These are phyloP conservation scores for Tothia fuscella DNA, from an alignment of 2,329 filamentous ascomycete species.

Conservation along the genomic window DNA sequence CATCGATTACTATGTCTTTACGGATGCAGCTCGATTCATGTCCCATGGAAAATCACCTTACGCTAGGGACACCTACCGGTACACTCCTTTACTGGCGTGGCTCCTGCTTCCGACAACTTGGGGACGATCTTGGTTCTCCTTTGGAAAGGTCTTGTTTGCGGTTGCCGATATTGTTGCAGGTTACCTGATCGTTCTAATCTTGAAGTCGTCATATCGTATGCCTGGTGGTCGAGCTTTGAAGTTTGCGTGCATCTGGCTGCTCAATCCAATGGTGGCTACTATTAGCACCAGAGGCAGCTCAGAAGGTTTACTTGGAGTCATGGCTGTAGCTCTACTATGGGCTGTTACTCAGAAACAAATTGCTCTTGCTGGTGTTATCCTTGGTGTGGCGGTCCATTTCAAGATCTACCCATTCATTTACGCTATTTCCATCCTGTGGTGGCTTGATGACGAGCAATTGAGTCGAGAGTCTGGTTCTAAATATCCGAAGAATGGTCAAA, in stretches of 20 bases:
- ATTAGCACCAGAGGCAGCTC: constrained; percentile 93
- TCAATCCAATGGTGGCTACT: constrained; percentile 96
- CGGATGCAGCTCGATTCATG: constrained; percentile 76
- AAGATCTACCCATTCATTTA: constrained; percentile 99
- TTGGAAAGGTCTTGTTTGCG: constrained; percentile 81
- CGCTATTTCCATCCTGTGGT: constrained; percentile 68
- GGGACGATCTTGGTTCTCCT: constrained; percentile 56
- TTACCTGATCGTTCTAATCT: constrained; percentile 54
- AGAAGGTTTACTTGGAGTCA: constrained; percentile 75
- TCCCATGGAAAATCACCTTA: constrained; percentile 64
- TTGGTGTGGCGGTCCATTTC: constrained; percentile 84
- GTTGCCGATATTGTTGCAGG: constrained; percentile 73
- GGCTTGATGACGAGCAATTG: constrained; percentile 49
- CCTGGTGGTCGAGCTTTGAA: constrained; percentile 44
- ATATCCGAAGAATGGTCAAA: not conserved
- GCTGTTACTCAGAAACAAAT: constrained; percentile 56
- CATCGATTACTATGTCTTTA: constrained; percentile 98
- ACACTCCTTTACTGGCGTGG: constrained; percentile 91
- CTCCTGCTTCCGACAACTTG: constrained; percentile 69
- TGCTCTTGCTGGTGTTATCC: constrained; percentile 55
- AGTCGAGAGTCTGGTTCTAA: not conserved
- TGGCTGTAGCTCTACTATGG: constrained; percentile 77
- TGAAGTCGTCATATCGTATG: constrained; percentile 28
- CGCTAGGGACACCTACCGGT: constrained; percentile 84
- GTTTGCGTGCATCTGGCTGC: constrained; percentile 79